These are phyloP conservation scores for Sarocladiaceae sp. DNA, from an alignment of 2,329 filamentous ascomycete genomes.

Conservation along the genomic window DNA sequence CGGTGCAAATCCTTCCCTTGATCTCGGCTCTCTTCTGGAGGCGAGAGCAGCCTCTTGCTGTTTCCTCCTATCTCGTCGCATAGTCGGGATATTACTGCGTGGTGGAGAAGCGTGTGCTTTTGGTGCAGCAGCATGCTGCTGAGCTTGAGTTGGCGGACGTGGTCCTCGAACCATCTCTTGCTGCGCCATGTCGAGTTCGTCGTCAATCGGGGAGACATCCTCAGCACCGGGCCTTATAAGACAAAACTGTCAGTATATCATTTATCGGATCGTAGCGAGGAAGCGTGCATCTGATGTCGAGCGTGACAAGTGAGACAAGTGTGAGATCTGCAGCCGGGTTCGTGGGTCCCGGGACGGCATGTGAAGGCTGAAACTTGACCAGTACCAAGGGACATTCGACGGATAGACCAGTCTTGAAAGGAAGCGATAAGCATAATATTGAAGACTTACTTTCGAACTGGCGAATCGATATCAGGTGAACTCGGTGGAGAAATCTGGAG, in stretches of 20 bases:
- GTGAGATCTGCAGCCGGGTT: conserved; percentile 1
- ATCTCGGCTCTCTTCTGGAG: conserved; percentile 27
- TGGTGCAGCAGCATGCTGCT: conserved; percentile 18
- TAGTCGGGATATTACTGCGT: conserved; percentile 40
- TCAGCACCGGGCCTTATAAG: conserved; percentile 18
- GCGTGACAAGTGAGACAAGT: conserved; percentile 8
- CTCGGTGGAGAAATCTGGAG: conserved; percentile 10
- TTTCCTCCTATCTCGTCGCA: conserved; percentile 45
- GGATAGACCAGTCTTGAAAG: neutral
- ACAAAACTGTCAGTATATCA: conserved; percentile 5
- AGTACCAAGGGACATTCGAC: conserved; percentile 6
- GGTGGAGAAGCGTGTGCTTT: neutral
- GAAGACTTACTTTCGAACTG: conserved; percentile 1
- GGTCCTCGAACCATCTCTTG: conserved; percentile 15
- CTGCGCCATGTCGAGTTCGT: conserved; percentile 30
- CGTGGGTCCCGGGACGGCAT: neutral
- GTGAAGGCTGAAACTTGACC: conserved; percentile 1
- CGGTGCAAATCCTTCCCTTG: conserved; percentile 19
- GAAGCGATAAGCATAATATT: neutral
- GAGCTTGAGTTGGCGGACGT: conserved; percentile 11
- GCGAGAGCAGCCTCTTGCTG: conserved; percentile 32
- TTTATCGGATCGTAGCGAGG: no score
- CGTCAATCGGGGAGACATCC: conserved; percentile 50
- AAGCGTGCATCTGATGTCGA: no score
- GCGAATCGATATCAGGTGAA: conserved; percentile 9